Evolutionary conservation across 2,329 filamentous ascomycete genomes (phyloP), one percentile per base, ranked within the genome.

Genomic region (Delphinella strobiligena): DNA sequence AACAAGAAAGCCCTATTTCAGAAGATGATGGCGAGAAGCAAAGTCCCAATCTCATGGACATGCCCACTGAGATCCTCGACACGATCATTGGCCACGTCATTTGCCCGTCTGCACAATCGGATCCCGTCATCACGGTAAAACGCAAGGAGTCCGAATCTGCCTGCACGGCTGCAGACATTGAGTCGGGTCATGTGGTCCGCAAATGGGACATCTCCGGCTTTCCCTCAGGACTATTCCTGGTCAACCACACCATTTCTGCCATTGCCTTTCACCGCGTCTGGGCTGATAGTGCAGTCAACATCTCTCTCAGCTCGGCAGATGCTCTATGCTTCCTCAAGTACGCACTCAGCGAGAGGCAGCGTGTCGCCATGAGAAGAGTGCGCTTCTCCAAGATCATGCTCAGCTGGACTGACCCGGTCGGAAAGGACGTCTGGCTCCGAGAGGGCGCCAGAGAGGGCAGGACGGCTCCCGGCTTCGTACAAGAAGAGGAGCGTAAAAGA

Each of bases 301-400:
- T 46, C 14, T 41, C 36, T 14, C 37, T 46, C 11, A 37, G 38
- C 8, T 34, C 44, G 4, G 29, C 40, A 15, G 44, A 46, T 27
- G 29, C 44, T 7, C 36, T 46, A 4, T 43, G 42, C 33, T 46
- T 46, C n/a, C 38, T 46, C 17, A 37, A 41, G 8, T 42, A 46
- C 15, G 41, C 37, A 8, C 36, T 46, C 2, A 39, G 35, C 12
- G 30, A 37, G n/a, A 16, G 35, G 5, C 44, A 46, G 15, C 38
- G 41, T 19, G 35, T 30, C 5, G 41, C 41, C 8, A 31, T 46
- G 4, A 31, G 41, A 19, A 37, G 41, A 17, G 24, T 46, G n/a
- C 31, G 41, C 10, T 24, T 46, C 4, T 34, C 44, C 3, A 34
- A 41, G 12, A 43, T 46, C 30, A 36, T 46, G 31, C 32, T 46